Evolutionary conservation across 2,329 filamentous ascomycete species (phyloP).

Genomic region (Nothophoma quercina): DNA sequence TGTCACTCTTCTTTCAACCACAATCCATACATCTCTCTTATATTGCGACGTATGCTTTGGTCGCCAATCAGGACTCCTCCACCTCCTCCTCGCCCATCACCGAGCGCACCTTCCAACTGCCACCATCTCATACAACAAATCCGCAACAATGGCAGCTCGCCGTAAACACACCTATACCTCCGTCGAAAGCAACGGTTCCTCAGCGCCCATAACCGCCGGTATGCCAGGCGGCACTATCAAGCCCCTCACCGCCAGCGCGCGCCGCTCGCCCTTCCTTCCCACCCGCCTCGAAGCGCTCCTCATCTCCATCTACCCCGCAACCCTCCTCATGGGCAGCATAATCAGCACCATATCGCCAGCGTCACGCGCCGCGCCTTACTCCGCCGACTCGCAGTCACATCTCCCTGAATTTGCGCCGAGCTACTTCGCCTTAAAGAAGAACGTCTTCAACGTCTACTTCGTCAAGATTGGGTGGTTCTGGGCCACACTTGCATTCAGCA

Average conservation of each 20-base stretch:
- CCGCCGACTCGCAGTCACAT: conserved; percentile 69
- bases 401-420: conserved; percentile 66
- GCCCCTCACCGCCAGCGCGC: conserved; percentile 30
- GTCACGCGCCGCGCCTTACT: conserved; percentile 68
- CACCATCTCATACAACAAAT: neutral
- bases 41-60: conserved; percentile 1
- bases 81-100: neutral
- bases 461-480: conserved; percentile 97
- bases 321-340: conserved; percentile 81
- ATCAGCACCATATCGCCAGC: conserved; percentile 82
- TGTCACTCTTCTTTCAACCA: neutral
- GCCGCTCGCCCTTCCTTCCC: conserved; percentile 68
- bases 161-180: conserved; percentile 38
- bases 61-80: neutral
- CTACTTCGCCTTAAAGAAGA: conserved; percentile 95
- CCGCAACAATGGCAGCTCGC: conserved; percentile 38
- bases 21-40: neutral
- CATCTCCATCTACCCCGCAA: conserved; percentile 75
- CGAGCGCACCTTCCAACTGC: neutral
- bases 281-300: conserved; percentile 71
- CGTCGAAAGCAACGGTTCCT: conserved; percentile 18
- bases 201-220: conserved; percentile 30
- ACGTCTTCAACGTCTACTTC: conserved; percentile 90
- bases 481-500: conserved; percentile 77
- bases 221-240: conserved; percentile 37